phyloP scores from a whole-genome alignment of 2,329 filamentous ascomycete species.

The Westerdykella ornata region DNA sequence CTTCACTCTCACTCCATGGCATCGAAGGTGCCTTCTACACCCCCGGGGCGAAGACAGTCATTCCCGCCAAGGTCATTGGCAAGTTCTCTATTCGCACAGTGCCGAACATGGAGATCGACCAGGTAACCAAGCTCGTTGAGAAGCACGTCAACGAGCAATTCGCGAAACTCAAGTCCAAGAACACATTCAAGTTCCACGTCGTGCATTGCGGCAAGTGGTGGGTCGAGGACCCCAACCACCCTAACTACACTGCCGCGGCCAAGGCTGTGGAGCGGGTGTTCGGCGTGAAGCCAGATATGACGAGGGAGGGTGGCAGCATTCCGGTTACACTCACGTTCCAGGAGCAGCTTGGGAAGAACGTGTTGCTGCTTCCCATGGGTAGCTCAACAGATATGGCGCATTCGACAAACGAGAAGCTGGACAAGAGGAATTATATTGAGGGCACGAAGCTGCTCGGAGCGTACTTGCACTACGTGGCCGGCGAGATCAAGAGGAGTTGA shows the following conservation, averaged over 20 bases:
- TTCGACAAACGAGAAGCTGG: conserved; percentile 97
- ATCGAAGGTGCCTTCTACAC: conserved; percentile 91
- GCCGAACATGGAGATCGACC: conserved; percentile 90
- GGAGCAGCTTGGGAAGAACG: conserved; percentile 96
- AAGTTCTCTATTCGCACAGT: conserved; percentile 99
- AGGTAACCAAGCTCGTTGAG: conserved; percentile 79
- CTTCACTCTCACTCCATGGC: conserved; percentile 88
- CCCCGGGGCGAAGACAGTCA: conserved; percentile 94
- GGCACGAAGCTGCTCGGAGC: conserved; percentile 92
- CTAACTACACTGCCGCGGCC: conserved; percentile 91
- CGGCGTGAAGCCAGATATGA: conserved; percentile 89
- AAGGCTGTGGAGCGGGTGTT: conserved; percentile 97
- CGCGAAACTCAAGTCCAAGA: conserved; percentile 84
- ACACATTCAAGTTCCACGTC: conserved; percentile 71
- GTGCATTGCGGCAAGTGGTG: conserved; percentile 98
- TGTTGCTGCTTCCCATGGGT: conserved; percentile 91
- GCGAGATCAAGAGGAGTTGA: conserved; percentile 59
- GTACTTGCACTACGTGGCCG: conserved; percentile 92
- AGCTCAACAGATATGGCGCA: conserved; percentile 94
- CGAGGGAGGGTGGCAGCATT: conserved; percentile 93
- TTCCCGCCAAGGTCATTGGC: conserved; percentile 93
- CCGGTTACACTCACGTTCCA: conserved; percentile 96
- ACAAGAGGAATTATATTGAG: conserved; percentile 96
- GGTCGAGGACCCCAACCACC: conserved; percentile 95
- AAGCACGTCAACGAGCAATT: conserved; percentile 79